Conservation (phyloP, 306 rosid genomes). For the Vigna reflexopilosa region DNA sequence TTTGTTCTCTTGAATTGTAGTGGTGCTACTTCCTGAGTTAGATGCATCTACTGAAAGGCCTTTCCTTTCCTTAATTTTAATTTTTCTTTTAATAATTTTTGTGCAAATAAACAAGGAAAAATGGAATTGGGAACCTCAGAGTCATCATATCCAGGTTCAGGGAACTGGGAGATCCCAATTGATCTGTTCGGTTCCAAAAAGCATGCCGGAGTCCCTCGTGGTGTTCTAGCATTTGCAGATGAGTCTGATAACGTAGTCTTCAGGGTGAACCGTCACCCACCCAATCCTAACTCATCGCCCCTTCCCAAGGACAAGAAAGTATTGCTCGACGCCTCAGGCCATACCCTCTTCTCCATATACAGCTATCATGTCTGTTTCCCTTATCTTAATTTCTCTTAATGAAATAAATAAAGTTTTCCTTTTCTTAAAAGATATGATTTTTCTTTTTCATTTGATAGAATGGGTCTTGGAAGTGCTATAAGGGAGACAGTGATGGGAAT, state of each 20-base stretch:
- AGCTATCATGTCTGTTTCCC: conserved; percentile 53
- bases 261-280: conserved; percentile 57
- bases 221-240: conserved; percentile 63
- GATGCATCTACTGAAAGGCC: neutral
- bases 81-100: neutral
- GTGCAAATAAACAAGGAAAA: neutral
- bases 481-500: conserved; percentile 50
- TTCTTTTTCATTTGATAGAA: conserved; percentile 48
- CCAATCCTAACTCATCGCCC: conserved; percentile 43
- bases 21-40: neutral
- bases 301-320: conserved; percentile 46
- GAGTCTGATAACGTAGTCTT: conserved; percentile 53
- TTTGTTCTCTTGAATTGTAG: conserved; percentile 16
- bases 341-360: conserved; percentile 62
- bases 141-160: conserved; percentile 32
- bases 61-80: neutral
- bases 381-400: neutral
- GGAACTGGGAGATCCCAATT: conserved; percentile 58
- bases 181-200: conserved; percentile 84
- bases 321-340: conserved; percentile 60
- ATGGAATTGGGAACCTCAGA: conserved; percentile 52
- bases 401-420: neutral
- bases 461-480: conserved; percentile 80
- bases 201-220: conserved; percentile 58
- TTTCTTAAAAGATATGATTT: neutral